Evolutionary conservation across 1,139 yeast genomes (phyloP), one percentile per base, ranked within the genome.

Genomic region (Yamadazyma triangularis): DNA sequence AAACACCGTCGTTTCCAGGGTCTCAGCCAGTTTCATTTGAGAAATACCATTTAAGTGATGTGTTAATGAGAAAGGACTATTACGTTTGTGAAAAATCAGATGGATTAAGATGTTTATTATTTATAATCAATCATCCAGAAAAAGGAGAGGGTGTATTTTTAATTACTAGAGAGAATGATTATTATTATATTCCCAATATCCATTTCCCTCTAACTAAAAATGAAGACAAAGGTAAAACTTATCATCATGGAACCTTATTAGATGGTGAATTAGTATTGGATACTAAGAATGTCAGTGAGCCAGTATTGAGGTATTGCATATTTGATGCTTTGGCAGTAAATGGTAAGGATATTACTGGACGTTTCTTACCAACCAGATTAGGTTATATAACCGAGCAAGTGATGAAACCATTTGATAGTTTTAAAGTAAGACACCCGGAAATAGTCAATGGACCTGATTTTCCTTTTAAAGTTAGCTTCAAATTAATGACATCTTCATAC

Each of bases 81-180:
- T 82, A 78, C 47, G 98, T 91, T 0, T 91, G 98, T 60, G 99
- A 93, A 51, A 93, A 93, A 54, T 79, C 94, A 0, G 98, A 93
- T 56, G 99, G 99, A 0, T 64, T 91, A 32, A 67, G 99, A 34
- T 86, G 94, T 38, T 61, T 91, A 29, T 58, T 83, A 53, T 65
- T 82, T 36, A 72, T 82, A 4, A 57, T 82, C 26, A 64, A 86
- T 48, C 89, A 84, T 48, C 80, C 87, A 2, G 75, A 67, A 30
- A 77, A 86, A 3, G 82, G 80, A 13, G 89, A 82, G 48, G 91
- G 85, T 70, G 51, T 89, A 65, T 62, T 70, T 77, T 50, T 69
- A 42, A 81, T 93, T 30, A 91, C 94, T 23, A 69, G 99, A 47
- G 93, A 83, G 44, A 86, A 88, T 51, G 94, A 89, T 41, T 91